Evolutionary conservation across 75 land plant species (phyloP).

Genomic region (Pseudotsuga menziesii): DNA sequence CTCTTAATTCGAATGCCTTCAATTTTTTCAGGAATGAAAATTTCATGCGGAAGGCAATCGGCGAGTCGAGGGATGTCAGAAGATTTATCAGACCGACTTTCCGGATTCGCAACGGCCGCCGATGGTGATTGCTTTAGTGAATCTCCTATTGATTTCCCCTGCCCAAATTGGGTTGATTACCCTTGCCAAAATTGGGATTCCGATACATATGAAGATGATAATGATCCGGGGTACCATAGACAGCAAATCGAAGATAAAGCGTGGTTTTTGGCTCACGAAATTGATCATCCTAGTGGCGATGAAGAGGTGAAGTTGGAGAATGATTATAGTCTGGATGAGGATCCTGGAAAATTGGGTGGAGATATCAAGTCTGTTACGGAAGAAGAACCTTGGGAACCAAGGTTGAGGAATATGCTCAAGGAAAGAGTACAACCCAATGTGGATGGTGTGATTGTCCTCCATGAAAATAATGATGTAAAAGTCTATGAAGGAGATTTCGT

Average conservation of each 20-base stretch:
- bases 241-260: conserved; percentile 41
- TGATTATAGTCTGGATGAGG: conserved; percentile 9
- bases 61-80: conserved; percentile 39
- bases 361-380: conserved; percentile 27
- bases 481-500: not conserved
- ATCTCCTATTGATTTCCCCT: conserved; percentile 17
- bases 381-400: conserved; percentile 38
- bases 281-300: conserved; percentile 44
- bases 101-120: conserved; percentile 38
- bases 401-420: conserved; percentile 14
- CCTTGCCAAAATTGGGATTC: conserved; percentile 53
- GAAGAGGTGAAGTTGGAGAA: conserved; percentile 22
- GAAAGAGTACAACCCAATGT: not conserved
- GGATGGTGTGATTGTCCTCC: not conserved
- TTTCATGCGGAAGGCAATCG: conserved; percentile 23
- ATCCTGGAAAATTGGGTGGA: conserved; percentile 32
- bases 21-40: conserved; percentile 14
- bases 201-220: conserved; percentile 53
- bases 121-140: conserved; percentile 24
- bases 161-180: conserved; percentile 41
- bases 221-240: conserved; percentile 46
- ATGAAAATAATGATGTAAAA: not conserved
- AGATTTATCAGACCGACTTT: conserved; percentile 29
- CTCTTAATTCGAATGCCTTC: not conserved
- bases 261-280: conserved; percentile 48